phyloP scores from a whole-genome alignment of 2,329 filamentous ascomycete species.

The Alternaria novae-zelandiae region DNA sequence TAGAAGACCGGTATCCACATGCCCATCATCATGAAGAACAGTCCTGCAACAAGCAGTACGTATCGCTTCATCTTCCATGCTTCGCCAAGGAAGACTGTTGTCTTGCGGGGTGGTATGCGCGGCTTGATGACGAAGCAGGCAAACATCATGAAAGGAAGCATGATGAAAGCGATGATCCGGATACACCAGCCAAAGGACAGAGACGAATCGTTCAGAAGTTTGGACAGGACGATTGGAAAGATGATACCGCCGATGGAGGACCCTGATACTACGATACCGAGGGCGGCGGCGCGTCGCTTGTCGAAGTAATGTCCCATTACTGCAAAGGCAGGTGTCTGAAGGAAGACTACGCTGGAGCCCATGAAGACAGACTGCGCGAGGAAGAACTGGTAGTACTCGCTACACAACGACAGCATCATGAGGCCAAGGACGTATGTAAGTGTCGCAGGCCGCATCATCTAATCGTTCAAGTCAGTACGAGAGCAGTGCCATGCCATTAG shows the following conservation, averaged over 20 bases:
- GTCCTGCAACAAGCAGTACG: slow-evolving; percentile 47
- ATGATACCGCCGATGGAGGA: slow-evolving; percentile 62
- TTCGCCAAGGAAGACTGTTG: slow-evolving; percentile 35
- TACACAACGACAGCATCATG: slow-evolving; percentile 64
- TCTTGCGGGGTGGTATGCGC: slow-evolving; percentile 49
- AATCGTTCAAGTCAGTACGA: slow-evolving; percentile 11
- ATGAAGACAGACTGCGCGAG: slow-evolving; percentile 59
- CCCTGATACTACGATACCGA: slow-evolving; percentile 57
- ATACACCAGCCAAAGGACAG: slow-evolving; percentile 64
- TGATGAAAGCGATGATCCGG: slow-evolving; percentile 57
- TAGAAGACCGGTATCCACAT: slow-evolving; percentile 63
- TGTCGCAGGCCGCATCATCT: slow-evolving; percentile 59
- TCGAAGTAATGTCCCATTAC: slow-evolving; percentile 57
- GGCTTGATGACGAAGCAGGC: slow-evolving; percentile 59
- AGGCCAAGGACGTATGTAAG: slow-evolving; percentile 61
- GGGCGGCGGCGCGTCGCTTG: slow-evolving; percentile 54
- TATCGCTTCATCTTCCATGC: slow-evolving; percentile 43
- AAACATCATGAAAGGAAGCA: slow-evolving; percentile 63
- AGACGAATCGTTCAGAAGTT: slow-evolving; percentile 53
- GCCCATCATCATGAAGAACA: slow-evolving; percentile 65
- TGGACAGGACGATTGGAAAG: slow-evolving; percentile 51
- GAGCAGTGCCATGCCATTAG: background rate
- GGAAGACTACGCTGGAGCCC: slow-evolving; percentile 55
- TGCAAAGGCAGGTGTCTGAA: slow-evolving; percentile 57
- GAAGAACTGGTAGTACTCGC: slow-evolving; percentile 58